phyloP scores from a whole-genome alignment of 192 early-diverging fungal genomes.

The Nowakowskiella sp. region DNA sequence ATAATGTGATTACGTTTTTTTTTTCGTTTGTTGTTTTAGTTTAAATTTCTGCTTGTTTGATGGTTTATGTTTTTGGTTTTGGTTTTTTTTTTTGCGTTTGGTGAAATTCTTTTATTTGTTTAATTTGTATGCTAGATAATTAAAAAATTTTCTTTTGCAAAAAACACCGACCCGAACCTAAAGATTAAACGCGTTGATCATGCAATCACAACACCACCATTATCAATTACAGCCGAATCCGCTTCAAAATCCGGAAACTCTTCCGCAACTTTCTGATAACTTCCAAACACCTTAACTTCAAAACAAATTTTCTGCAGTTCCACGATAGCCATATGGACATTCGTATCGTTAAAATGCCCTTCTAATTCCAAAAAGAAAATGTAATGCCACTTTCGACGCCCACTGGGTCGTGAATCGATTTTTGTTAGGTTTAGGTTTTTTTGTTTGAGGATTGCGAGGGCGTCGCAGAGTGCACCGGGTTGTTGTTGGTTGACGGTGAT shows the following conservation, averaged over 20 bases:
- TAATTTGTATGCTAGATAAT: not conserved
- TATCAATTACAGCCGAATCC: not conserved
- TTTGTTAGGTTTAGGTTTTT: constrained; percentile 76
- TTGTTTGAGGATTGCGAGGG: constrained; percentile 74
- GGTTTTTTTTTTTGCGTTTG: too few relatives aligned
- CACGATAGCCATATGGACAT: constrained; percentile 55
- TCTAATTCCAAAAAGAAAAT: constrained; percentile 88
- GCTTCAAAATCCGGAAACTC: not conserved
- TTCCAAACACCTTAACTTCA: constrained; percentile 71
- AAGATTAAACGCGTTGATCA: constrained; percentile 2
- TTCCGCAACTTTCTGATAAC: constrained; percentile 58
- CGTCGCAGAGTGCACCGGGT: constrained; percentile 80
- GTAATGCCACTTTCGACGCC: constrained; percentile 80
- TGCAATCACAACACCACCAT: not conserved
- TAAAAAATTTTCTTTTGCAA: constrained; percentile 1
- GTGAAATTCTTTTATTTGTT: too few relatives aligned
- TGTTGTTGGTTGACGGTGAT: constrained; percentile 89
- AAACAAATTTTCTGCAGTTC: constrained; percentile 65
- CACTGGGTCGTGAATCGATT: constrained; percentile 83
- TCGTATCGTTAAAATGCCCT: constrained; percentile 66
- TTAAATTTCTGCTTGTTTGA: too few relatives aligned
- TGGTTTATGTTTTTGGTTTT: too few relatives aligned
- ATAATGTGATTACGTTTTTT: too few relatives aligned
- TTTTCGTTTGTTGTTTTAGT: too few relatives aligned
- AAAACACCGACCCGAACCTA: constrained; percentile 3